Evolutionary conservation across 345 rosid genomes (phyloP).

Genomic region (Eucalyptus pauciflora): DNA sequence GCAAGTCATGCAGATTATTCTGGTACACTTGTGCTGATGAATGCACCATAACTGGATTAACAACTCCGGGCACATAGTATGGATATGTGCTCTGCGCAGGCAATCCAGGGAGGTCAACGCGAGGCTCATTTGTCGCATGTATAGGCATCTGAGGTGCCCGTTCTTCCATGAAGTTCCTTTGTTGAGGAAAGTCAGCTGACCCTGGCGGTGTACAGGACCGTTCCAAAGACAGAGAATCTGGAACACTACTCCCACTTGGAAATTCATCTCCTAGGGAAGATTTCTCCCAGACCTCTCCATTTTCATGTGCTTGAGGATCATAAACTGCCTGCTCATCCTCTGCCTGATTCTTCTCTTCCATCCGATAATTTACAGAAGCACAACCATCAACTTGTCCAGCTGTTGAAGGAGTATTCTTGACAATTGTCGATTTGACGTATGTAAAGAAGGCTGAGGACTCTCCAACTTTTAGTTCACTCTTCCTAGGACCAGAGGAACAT

Average conservation of each 20-base stretch:
- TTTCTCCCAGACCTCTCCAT: conserved; percentile 41
- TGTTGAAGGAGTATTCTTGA: conserved; percentile 12
- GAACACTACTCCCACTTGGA: conserved; percentile 38
- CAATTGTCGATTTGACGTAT: conserved; percentile 59
- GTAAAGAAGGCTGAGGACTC: conserved; percentile 96
- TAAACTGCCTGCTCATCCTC: conserved; percentile 12
- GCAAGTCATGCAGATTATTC: conserved; percentile 40
- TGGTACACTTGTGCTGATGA: conserved; percentile 49
- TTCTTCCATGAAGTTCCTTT: conserved; percentile 30
- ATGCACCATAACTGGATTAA: conserved; percentile 67
- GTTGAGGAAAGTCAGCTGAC: conserved; percentile 33
- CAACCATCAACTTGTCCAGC: conserved; percentile 5
- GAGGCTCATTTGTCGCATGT: conserved; percentile 35
- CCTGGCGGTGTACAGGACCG: conserved; percentile 53
- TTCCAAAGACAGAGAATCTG: conserved; percentile 42
- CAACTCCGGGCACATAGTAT: conserved; percentile 60
- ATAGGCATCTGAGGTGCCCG: conserved; percentile 12
- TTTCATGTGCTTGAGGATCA: conserved; percentile 26
- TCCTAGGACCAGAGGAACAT: conserved; percentile 62
- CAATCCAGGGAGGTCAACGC: conserved; percentile 32
- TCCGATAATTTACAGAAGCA: conserved; percentile 4
- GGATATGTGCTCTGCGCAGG: conserved; percentile 44
- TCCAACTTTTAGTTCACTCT: conserved; percentile 66
- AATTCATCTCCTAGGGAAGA: conserved; percentile 48
- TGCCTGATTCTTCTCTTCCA: conserved; percentile 19